Base-by-base conservation (phyloP, 148 eudicot genomes). In the Cornus controversa region DNA sequence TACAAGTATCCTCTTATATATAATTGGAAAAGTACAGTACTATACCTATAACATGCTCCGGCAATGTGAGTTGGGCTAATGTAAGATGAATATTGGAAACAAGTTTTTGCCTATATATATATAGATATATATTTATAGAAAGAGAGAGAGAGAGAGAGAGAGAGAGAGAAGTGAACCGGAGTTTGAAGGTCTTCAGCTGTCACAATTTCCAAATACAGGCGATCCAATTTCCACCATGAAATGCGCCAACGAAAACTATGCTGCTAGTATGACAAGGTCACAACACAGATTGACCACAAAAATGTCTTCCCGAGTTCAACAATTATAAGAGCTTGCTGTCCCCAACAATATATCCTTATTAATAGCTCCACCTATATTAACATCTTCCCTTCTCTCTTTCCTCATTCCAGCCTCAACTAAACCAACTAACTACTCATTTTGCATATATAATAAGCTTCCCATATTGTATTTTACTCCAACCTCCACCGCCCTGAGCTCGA, bases 401-500 rank as follows among this genome's bases (percentile, higher is more conserved):
- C 25, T 47, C 78, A 37, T 5, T 47, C 24, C 78, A 65, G 63
- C 71, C 78, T 45, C 65, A 15, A 57, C 2, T 45, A 16, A 25
- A 4, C 24, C 37, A 60, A 3, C 24, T 63, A 60, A 3, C 8
- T 60, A 60, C 20, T 18, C 10, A 54, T 54, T 14, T 54, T 31
- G 15, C 62, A 31, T 31, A 31, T 31, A 31, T 31, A 31, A 54
- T 54, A 54, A 54, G 23, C 62, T 18, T 54, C 62, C 50, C 13
- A 45, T 45, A 45, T 50, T 11, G 57, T 13, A 23, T 58, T 68
- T 25, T 36, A 45, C 9, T 67, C 37, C 26, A 78, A 40, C 13
- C 37, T 66, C 74, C 80, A 79, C 78, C 78, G 28, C 75, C 73
- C 75, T 31, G 31, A 45, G 10, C 65, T 70, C 23, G 10, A 23